phyloP scores from a whole-genome alignment of 306 rosid genomes.

The Cyamopsis tetragonoloba region DNA sequence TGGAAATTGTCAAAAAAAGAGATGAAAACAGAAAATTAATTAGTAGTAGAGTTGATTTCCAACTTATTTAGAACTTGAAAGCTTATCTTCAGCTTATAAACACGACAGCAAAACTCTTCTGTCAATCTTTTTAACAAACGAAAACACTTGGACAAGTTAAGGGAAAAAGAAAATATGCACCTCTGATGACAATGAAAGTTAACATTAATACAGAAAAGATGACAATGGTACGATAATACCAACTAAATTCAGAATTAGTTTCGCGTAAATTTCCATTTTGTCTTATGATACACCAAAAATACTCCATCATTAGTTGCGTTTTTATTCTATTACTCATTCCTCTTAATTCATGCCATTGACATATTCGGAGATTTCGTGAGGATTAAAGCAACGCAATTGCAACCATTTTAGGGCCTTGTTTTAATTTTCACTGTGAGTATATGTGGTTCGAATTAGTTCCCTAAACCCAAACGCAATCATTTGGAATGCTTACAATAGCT shows the following conservation, averaged over 20 bases:
- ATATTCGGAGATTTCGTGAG: too few species aligned
- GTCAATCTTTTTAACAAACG: neutral
- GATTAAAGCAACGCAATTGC: neutral
- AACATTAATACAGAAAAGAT: neutral
- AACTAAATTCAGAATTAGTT: neutral
- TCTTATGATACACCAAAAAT: neutral
- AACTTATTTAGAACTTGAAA: neutral
- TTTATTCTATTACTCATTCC: too few species aligned
- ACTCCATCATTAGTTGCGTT: too few species aligned
- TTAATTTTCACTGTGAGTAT: too few species aligned
- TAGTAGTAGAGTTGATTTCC: neutral
- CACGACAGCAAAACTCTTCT: neutral
- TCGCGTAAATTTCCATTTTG: neutral
- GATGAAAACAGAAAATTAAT: neutral
- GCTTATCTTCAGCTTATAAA: neutral
- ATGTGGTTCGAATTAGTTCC: too few species aligned
- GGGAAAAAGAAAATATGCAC: neutral
- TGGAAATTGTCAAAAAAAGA: neutral
- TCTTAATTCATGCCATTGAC: too few species aligned
- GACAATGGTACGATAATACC: conserved; percentile 1
- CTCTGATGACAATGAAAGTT: neutral
- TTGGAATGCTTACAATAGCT: too few species aligned
- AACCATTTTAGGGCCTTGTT: neutral
- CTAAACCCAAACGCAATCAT: too few species aligned
- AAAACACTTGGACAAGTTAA: neutral